phyloP scores from a whole-genome alignment of 139 green algal species.

The Haematococcus lacustris region DNA sequence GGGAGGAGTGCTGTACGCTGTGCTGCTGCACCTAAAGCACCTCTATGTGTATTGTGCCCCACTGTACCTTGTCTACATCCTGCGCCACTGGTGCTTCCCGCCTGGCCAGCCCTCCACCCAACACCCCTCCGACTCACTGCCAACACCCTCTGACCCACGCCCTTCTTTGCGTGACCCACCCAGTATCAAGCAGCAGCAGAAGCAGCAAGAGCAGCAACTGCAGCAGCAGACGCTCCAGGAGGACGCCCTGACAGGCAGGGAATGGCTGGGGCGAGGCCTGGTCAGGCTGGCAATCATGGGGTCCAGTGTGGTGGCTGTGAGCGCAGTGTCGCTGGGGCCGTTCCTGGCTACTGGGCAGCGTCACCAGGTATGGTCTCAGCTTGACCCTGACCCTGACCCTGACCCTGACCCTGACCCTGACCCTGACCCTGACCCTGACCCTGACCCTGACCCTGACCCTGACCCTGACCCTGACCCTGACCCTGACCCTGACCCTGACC shows the following conservation, averaged over 20 bases:
- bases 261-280: background rate
- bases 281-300: slow-evolving; percentile 2
- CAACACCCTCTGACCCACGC: too few species aligned
- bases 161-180: too few species aligned
- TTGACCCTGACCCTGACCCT: background rate
- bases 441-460: too few species aligned
- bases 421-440: too few species aligned
- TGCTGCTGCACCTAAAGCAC: slow-evolving; percentile 92
- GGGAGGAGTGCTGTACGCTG: slow-evolving; percentile 58
- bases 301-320: slow-evolving; percentile 40
- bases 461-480: too few species aligned
- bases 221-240: too few species aligned
- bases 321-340: slow-evolving; percentile 56
- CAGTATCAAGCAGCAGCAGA: too few species aligned
- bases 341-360: slow-evolving; percentile 63
- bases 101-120: too few species aligned
- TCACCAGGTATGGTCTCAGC: slow-evolving; percentile 23
- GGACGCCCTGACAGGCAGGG: background rate
- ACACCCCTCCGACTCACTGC: too few species aligned
- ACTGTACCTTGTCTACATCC: slow-evolving; percentile 72
- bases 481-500: too few species aligned
- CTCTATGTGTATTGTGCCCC: slow-evolving; percentile 83
- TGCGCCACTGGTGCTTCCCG: slow-evolving; percentile 35
- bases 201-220: too few species aligned
- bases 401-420: too few species aligned